These are phyloP conservation scores for Candida sithepensis DNA, from an alignment of 805 yeast genomes.

Conservation along the genomic window DNA sequence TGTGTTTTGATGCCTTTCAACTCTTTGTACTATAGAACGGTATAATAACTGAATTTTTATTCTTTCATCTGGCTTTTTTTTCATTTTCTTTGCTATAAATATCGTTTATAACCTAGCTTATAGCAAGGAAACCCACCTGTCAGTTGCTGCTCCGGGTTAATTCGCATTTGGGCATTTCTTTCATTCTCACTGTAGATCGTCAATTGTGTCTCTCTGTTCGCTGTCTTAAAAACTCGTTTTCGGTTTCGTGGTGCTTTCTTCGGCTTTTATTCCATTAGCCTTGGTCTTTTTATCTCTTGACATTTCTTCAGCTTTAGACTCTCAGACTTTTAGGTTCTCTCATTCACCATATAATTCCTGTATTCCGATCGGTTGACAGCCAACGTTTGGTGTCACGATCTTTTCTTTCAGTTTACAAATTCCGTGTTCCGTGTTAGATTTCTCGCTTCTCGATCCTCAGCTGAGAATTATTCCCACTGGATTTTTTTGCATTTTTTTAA, in stretches of 20 bases:
- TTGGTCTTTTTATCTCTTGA: background rate
- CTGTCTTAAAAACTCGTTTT: too few species aligned
- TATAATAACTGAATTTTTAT: too few species aligned
- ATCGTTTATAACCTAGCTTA: too few species aligned
- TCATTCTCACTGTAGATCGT: background rate
- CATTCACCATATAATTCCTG: too few species aligned
- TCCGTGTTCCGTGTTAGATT: background rate
- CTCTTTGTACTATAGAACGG: too few species aligned
- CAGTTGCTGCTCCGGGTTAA: background rate
- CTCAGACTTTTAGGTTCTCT: too few species aligned
- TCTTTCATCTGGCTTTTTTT: too few species aligned
- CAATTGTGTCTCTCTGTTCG: background rate
- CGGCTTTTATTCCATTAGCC: background rate
- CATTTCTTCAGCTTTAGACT: background rate
- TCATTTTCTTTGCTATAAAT: too few species aligned
- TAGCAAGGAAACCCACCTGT: too few species aligned
- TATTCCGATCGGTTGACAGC: too few species aligned
- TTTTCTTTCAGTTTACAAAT: background rate
- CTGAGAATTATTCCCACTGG: too few species aligned
- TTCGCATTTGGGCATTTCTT: background rate
- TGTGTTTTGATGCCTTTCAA: too few species aligned
- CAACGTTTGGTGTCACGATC: background rate
- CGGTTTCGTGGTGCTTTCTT: background rate
- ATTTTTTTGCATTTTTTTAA: background rate
- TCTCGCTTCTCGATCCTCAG: background rate